Evolutionary conservation across 257 asterid species (phyloP).

Genomic region (Solanum medicagineum): DNA sequence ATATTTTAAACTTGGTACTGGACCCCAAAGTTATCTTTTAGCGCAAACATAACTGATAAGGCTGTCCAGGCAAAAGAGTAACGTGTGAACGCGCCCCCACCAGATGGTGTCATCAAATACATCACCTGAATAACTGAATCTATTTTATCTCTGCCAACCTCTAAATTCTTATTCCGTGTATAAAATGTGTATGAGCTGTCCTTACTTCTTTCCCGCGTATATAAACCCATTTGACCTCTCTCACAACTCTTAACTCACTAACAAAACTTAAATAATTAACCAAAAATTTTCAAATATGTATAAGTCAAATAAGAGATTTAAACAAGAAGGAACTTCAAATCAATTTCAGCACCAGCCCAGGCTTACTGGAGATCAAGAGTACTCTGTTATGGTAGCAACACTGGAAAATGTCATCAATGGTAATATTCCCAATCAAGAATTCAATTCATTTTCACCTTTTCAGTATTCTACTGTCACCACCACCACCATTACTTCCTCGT

Average conservation of each 20-base stretch:
- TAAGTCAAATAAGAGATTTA: conserved; percentile 38
- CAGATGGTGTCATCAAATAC: not conserved
- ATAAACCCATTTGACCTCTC: conserved; percentile 25
- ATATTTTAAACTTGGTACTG: not conserved
- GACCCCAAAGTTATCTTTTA: not conserved
- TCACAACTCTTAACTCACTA: not conserved
- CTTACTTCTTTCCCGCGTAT: not conserved
- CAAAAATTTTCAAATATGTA: conserved; percentile 23
- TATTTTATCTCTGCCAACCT: not conserved
- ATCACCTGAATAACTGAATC: not conserved
- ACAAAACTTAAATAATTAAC: not conserved
- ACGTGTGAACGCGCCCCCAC: not conserved
- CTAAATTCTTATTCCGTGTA: conserved; percentile 26
- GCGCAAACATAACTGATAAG: not conserved
- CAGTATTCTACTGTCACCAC: not conserved
- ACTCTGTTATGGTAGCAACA: conserved; percentile 57
- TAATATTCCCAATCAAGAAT: not conserved
- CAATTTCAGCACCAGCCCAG: not conserved
- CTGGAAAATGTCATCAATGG: conserved; percentile 46
- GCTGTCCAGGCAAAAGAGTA: not conserved
- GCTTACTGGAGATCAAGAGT: conserved; percentile 41
- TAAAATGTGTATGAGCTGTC: conserved; percentile 35
- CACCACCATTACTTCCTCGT: not conserved
- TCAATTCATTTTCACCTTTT: not conserved
- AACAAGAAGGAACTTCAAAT: conserved; percentile 3